Evolutionary conservation across 495 filamentous ascomycete species (phyloP), one percentile per base, ranked within the genome.

Genomic region (Penicillium crystallinum): DNA sequence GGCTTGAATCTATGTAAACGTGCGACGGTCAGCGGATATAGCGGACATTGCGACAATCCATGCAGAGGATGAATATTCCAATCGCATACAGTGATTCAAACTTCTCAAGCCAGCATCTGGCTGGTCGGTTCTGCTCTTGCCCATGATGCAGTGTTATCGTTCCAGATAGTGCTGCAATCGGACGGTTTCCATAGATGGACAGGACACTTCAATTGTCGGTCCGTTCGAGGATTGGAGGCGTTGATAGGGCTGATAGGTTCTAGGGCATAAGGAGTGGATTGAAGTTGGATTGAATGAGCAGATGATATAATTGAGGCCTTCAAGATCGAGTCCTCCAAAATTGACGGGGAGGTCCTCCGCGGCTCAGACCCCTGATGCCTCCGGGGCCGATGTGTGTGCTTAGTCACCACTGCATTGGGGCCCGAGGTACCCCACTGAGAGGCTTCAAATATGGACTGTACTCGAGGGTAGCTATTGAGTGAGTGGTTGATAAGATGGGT

Each of bases 81-180:
- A n/a, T 29, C 12, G 31, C 84, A 58, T 81, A 91, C 88, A 92
- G 63, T 92, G 88, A 71, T 90, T 74, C 22, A 88, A 61, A 61
- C 82, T 88, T 56, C 78, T 79, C 57, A 91, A 59, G 29, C 88
- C 88, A 46, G 88, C 88, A 64, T 92, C 87, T 25, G 83, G 82
- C 53, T 62, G 67, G 49, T 64, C 67, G 31, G 68, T 67, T 33
- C 43, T 46, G 57, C 45, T 61, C 33, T 70, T 66, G 40, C 49
- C 68, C 70, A 73, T 76, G 44, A 37, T 71, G 68, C 17, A 22
- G 22, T 54, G 62, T 56, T 57, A 63, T 58, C 49, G 55, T 58
- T 63, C 34, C 40, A 46, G 46, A 52, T 9, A 10, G 15, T 29
- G 23, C 30, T 49, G 54, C 49, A 55, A 57, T 54, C 49, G 53